Base-by-base conservation (phyloP, 169 alveolate species). In the Plasmodium yoelii region DNA sequence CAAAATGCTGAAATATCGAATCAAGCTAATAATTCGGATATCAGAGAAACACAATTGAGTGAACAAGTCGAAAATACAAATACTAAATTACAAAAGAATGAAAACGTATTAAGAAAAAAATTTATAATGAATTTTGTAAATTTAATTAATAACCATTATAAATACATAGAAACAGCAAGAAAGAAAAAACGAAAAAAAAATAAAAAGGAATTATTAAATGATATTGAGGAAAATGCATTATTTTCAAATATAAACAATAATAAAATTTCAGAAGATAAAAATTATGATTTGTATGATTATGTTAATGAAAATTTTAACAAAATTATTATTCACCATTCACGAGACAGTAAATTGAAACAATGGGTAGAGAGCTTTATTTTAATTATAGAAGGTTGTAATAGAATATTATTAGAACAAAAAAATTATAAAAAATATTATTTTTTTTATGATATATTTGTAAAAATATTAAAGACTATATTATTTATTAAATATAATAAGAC, bases 331-430 rank as follows among this genome's bases (percentile, higher is more conserved):
- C 90, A 82, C 18, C 90, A 82, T 56, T 82, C 90, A 18, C 67
- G 90, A 53, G 90, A 82, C 49, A 82, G 90, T 49, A 82, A 67
- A 65, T 47, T 82, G 49, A 82, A 82, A 47, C 90, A 82, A 22
- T 82, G 82, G 80, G 68, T 82, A 22, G 90, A 82, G 68, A 82
- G 77, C 28, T 82, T 82, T 44, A 82, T 67, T 70, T 70, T 82
- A 67, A 82, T 82, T 22, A 82, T 82, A 67, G 90, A 82, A 67
- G 90, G 90, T 19, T 82, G 84, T 15, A 82, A 56, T 55, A 18
- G 90, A 8, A 82, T 67, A 22, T 61, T 82, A 68, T 44, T 53
- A 19, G 90, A 82, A 18, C 73, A 82, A 39, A 68, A 70, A 9
- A 53, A 65, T 49, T 82, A 82, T 61, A 82, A 71, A 57, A 82